Conservation (phyloP, 2,329 filamentous ascomycete species). For the Ampelomyces quisqualis region DNA sequence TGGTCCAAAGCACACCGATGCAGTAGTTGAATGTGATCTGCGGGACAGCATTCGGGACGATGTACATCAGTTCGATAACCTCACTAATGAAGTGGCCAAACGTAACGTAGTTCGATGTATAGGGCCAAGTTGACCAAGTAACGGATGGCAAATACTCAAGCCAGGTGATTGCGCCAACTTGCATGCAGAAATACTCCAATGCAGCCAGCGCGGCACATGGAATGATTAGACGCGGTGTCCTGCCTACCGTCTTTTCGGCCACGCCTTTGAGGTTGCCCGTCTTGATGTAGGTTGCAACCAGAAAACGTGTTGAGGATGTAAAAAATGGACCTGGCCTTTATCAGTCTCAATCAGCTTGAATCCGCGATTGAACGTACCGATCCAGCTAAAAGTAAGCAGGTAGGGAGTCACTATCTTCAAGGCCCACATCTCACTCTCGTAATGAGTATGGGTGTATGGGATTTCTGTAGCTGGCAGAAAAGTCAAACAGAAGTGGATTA, state of each 20-base stretch:
- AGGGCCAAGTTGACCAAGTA: conserved; percentile 49
- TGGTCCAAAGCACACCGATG: conserved; percentile 50
- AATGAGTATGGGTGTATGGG: conserved; percentile 36
- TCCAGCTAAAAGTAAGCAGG: conserved; percentile 47
- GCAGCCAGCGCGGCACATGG: conserved; percentile 44
- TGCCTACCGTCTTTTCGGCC: conserved; percentile 44
- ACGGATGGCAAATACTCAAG: conserved; percentile 48
- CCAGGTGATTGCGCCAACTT: conserved; percentile 43
- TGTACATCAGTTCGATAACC: conserved; percentile 45
- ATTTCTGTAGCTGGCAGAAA: conserved; percentile 44
- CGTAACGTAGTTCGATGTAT: conserved; percentile 37
- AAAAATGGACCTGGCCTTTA: conserved; percentile 44
- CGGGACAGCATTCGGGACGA: conserved; percentile 49
- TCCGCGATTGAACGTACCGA: conserved; percentile 15
- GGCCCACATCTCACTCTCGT: conserved; percentile 41
- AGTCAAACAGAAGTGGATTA: conserved; percentile 47
- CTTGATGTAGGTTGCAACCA: conserved; percentile 44
- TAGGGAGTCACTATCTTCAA: conserved; percentile 45
- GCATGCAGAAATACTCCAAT: conserved; percentile 49
- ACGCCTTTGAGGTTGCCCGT: conserved; percentile 44
- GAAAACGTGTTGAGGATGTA: conserved; percentile 48
- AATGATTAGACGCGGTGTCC: conserved; percentile 46
- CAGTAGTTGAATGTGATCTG: conserved; percentile 49
- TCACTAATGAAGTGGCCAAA: conserved; percentile 46
- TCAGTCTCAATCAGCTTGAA: background rate